Evolutionary conservation across 1,284 basidiomycete species (phyloP).

Genomic region (Ceratobasidium sp.): DNA sequence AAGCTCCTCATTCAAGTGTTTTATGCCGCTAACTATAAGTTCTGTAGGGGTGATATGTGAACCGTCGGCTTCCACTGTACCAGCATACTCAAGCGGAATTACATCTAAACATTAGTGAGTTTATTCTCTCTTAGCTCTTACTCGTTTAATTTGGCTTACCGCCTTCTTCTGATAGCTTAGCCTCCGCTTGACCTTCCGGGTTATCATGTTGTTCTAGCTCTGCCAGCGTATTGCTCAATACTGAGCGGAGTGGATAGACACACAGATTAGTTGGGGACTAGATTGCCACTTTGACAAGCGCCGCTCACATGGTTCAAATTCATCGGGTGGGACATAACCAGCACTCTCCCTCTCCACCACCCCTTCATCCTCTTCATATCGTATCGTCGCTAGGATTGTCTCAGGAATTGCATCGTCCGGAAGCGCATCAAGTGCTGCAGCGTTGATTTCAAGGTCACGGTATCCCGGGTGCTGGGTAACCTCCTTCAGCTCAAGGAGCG

Average conservation of each 20-base stretch:
- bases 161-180: neutral
- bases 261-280: no score
- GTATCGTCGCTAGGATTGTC: conserved; percentile 33
- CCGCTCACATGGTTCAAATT: neutral
- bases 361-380: neutral
- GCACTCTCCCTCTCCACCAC: conserved; percentile 21
- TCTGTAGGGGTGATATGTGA: conserved; percentile 6
- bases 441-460: conserved; percentile 10
- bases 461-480: conserved; percentile 24
- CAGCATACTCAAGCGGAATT: conserved; percentile 1
- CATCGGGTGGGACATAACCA: conserved; percentile 22
- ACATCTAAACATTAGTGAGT: neutral
- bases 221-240: no score
- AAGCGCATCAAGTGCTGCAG: neutral
- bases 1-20: neutral
- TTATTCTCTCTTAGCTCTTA: no score
- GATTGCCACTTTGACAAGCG: no score
- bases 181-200: no score
- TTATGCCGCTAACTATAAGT: conserved; percentile 21
- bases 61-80: neutral
- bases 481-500: conserved; percentile 46
- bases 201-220: no score
- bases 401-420: conserved; percentile 45
- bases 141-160: neutral
- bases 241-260: no score